Conservation (phyloP, 192 early-diverging fungal genomes). For the Diversispora eburnea region DNA sequence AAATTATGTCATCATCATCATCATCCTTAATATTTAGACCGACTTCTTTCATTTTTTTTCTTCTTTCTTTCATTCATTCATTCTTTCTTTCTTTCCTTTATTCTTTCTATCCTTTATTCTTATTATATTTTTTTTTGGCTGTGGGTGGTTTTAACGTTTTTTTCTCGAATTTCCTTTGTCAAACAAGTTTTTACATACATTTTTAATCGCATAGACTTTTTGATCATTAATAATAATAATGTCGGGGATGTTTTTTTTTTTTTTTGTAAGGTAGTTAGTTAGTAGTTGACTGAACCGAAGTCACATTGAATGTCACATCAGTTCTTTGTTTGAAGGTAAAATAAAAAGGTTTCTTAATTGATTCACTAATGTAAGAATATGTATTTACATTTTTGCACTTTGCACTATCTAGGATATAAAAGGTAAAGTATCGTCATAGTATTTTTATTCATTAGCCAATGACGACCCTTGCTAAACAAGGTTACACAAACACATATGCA, state of each 20-base stretch:
- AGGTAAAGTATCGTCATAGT: background rate
- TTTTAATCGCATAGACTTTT: conserved; percentile 1
- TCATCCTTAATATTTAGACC: too few relatives aligned
- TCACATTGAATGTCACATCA: too few relatives aligned
- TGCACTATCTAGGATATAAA: background rate
- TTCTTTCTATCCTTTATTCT: background rate
- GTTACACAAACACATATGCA: background rate
- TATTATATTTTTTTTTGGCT: background rate
- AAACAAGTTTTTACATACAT: background rate
- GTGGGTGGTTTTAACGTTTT: background rate
- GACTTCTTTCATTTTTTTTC: too few relatives aligned
- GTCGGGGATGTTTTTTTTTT: too few relatives aligned
- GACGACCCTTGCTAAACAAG: background rate
- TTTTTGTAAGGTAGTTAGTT: too few relatives aligned
- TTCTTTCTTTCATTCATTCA: too few relatives aligned
- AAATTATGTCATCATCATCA: too few relatives aligned
- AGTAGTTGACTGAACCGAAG: too few relatives aligned
- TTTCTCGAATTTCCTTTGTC: background rate
- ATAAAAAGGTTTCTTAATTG: background rate
- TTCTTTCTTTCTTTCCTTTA: too few relatives aligned
- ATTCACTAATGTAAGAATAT: background rate
- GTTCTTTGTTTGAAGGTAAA: background rate
- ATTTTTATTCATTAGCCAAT: background rate
- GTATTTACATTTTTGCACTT: background rate
- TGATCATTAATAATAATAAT: background rate